Evolutionary conservation across 2,329 filamentous ascomycete genomes (phyloP).

Genomic region (Claviceps arundinis): DNA sequence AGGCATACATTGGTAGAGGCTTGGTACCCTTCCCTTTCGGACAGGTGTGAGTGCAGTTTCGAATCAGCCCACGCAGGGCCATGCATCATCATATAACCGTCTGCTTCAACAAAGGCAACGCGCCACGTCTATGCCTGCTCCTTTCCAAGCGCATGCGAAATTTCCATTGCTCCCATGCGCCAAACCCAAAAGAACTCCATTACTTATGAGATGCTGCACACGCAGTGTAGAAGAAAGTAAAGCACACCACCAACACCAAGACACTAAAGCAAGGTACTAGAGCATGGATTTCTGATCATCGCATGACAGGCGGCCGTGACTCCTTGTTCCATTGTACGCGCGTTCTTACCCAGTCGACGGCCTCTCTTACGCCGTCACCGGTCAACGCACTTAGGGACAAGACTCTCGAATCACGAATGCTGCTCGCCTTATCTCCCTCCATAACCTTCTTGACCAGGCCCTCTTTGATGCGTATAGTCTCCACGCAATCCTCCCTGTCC

Average conservation of each 20-base stretch:
- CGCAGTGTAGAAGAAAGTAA: not conserved
- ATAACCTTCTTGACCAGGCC: constrained; percentile 90
- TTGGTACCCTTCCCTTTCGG: constrained; percentile 1
- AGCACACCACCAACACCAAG: not conserved
- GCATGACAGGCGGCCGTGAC: constrained; percentile 80
- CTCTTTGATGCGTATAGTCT: constrained; percentile 95
- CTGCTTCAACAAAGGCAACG: not conserved
- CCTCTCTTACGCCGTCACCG: constrained; percentile 76
- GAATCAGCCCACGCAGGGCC: too few species aligned
- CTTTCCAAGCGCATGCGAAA: constrained; percentile 5
- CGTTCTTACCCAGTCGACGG: constrained; percentile 91
- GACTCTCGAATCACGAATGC: constrained; percentile 80
- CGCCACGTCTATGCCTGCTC: constrained; percentile 4
- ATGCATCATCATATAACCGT: too few species aligned
- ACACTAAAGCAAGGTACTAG: not conserved
- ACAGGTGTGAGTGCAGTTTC: not conserved
- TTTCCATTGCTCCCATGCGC: constrained; percentile 1
- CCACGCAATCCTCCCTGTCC: constrained; percentile 91
- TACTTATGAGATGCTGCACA: constrained; percentile 1
- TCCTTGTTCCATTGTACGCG: constrained; percentile 96
- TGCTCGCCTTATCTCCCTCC: constrained; percentile 79
- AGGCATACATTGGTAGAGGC: not conserved
- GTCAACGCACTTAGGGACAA: constrained; percentile 85
- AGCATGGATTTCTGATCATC: constrained; percentile 33
- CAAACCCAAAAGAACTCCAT: not conserved